phyloP scores from a whole-genome alignment of 225 moss, liverwort and hornwort genomes.

The Physcomitrellopsis africana region DNA sequence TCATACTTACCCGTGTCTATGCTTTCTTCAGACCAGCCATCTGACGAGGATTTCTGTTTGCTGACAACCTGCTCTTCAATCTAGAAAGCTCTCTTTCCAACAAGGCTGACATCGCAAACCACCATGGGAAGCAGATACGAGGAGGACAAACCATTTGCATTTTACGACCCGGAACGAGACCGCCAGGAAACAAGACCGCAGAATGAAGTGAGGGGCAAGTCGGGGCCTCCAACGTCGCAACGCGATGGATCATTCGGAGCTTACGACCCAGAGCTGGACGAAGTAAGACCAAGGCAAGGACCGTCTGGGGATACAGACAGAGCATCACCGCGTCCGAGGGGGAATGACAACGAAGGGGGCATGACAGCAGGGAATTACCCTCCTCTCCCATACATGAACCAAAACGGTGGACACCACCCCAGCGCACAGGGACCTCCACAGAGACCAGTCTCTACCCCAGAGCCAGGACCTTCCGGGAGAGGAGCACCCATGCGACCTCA shows the following conservation, averaged over 20 bases:
- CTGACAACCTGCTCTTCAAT: no score
- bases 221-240: constrained; percentile 1
- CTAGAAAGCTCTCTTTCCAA: no score
- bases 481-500: not conserved
- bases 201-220: not conserved
- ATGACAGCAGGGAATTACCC: no score
- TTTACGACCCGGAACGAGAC: constrained; percentile 37
- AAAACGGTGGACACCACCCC: no score
- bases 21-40: no score
- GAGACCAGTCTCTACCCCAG: no score
- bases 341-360: no score
- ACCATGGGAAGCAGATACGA: constrained; percentile 36
- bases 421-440: no score
- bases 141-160: constrained; percentile 23
- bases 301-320: not conserved
- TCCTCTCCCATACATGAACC: no score
- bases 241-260: constrained; percentile 25
- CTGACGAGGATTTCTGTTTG: no score
- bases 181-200: constrained; percentile 10
- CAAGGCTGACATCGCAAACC: not conserved
- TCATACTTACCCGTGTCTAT: no score
- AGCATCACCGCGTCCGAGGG: not conserved
- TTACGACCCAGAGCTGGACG: constrained; percentile 34
- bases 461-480: no score
- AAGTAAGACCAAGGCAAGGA: constrained; percentile 2